Evolutionary conservation across 1,139 yeast genomes (phyloP), one percentile per base, ranked within the genome.

Genomic region (Candida pseudoviswanathii): DNA sequence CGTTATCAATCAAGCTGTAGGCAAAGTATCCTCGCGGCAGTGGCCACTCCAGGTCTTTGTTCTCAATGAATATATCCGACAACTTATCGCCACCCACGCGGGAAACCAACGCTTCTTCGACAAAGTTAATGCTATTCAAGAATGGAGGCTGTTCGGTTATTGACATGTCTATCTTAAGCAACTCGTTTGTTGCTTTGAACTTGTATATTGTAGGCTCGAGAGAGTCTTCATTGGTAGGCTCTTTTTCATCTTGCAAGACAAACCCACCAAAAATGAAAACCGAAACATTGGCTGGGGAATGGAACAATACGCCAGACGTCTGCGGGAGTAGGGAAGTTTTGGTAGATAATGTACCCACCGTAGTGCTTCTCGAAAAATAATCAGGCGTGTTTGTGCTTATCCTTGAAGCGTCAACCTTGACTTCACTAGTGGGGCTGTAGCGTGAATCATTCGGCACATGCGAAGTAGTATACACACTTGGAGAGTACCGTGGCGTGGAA

Each of bases 201-300:
- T 40, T 43, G 16, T 58, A 57, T 22, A 52, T 50, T 1, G 66
- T 68, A 9, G 53, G 50, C 2, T 52, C 46, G 2, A 31, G 52
- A 26, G 57, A 57, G 7, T 22, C 26, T 4, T 5, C 11, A 8
- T 29, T 36, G 5, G 2, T n/a, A 5, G 41, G 7, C 7, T 44
- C 51, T 11, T 21, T 16, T 2, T 47, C 43, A 9, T 47, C 46
- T 1, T 51, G 50, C n/a, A 58, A 48, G 9, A 53, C 50, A 51
- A 76, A 76, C 3, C 81, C 81, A 3, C 80, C 81, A 60, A 73
- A 76, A 4, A 73, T 59, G 53, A 68, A 75, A 0, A 76, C 64
- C 7, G 70, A 59, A 0, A 60, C 52, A 31, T 53, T 46, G 2
- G 56, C 46, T 22, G 53, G 30, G 1, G 52, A 41, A 26, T 38